Percentiles rank a stretch among this genome's conserved stretches.
Conservation (phyloP, 2,329 filamentous ascomycete genomes). For the Pyrenophora tritici-repentis region DNA sequence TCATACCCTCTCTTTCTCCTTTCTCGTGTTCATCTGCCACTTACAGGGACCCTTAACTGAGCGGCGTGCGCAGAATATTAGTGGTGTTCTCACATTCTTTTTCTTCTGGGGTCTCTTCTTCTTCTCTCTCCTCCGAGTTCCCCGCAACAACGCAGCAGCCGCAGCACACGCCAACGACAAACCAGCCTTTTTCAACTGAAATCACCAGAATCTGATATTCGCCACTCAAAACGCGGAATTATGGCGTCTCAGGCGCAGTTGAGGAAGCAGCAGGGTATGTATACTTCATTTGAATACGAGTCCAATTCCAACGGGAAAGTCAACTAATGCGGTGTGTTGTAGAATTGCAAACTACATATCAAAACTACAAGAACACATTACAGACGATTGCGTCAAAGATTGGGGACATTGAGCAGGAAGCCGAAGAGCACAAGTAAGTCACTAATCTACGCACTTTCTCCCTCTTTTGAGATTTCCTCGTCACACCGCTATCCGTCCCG, state of each 20-base stretch:
- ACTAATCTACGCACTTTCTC: neutral
- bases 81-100: neutral
- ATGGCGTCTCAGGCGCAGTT: slow-evolving; percentile 60
- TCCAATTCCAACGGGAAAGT: neutral
- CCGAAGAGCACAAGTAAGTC: slow-evolving; percentile 94
- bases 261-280: slow-evolving; percentile 74
- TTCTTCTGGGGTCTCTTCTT: slow-evolving; percentile 11
- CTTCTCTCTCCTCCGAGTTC: slow-evolving; percentile 23
- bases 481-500: slow-evolving; percentile 24
- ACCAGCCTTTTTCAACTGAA: too few species aligned
- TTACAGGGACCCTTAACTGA: too few species aligned
- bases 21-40: too few species aligned
- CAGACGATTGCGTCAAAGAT: slow-evolving; percentile 96
- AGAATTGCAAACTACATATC: slow-evolving; percentile 83
- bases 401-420: slow-evolving; percentile 95
- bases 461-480: slow-evolving; percentile 1
- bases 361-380: slow-evolving; percentile 74
- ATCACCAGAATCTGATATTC: too few species aligned
- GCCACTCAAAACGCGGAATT: slow-evolving; percentile 23
- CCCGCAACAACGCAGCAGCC: slow-evolving; percentile 19
- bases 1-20: too few species aligned
- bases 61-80: too few species aligned
- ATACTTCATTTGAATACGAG: neutral
- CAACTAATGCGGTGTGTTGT: slow-evolving; percentile 14
- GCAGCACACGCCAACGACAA: neutral